Evolutionary conservation across 768 basidiomycete genomes (phyloP).

Genomic region (Hericium rajendrae): DNA sequence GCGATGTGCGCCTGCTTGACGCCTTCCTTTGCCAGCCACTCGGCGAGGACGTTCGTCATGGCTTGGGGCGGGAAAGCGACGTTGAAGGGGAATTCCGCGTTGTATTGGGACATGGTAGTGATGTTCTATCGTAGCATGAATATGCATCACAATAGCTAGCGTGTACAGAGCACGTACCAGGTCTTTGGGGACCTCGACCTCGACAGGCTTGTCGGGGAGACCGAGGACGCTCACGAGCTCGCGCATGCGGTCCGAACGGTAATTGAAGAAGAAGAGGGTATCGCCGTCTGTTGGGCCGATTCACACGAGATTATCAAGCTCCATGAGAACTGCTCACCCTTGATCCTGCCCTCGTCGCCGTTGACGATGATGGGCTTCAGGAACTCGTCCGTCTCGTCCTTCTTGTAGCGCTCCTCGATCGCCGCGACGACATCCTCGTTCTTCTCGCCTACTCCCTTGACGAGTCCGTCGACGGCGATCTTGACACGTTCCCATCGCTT

Average conservation of each 20-base stretch:
- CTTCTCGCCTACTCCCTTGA: constrained; percentile 56
- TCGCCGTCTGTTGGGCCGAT: constrained; percentile 49
- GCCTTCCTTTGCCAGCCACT: constrained; percentile 75
- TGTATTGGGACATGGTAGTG: constrained; percentile 92
- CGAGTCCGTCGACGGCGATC: constrained; percentile 78
- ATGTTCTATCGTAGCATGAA: constrained; percentile 44
- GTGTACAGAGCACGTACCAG: constrained; percentile 39
- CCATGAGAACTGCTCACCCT: constrained; percentile 39
- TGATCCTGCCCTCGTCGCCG: constrained; percentile 67
- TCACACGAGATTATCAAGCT: no score
- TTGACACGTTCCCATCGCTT: constrained; percentile 95
- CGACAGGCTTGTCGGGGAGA: constrained; percentile 73
- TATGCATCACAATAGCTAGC: not conserved
- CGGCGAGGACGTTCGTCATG: constrained; percentile 92
- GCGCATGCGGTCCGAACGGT: constrained; percentile 93
- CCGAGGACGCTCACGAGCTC: constrained; percentile 83
- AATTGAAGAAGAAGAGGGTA: constrained; percentile 95
- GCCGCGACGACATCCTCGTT: constrained; percentile 50
- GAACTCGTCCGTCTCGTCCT: constrained; percentile 91
- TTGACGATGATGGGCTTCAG: constrained; percentile 89
- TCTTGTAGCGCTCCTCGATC: constrained; percentile 67
- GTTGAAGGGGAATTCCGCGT: constrained; percentile 80
- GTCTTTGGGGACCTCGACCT: constrained; percentile 70
- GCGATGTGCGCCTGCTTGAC: constrained; percentile 86
- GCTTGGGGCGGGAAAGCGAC: constrained; percentile 89